Evolutionary conservation across 2,329 filamentous ascomycete genomes (phyloP).

Genomic region (Dryadomyces sulphureus): DNA sequence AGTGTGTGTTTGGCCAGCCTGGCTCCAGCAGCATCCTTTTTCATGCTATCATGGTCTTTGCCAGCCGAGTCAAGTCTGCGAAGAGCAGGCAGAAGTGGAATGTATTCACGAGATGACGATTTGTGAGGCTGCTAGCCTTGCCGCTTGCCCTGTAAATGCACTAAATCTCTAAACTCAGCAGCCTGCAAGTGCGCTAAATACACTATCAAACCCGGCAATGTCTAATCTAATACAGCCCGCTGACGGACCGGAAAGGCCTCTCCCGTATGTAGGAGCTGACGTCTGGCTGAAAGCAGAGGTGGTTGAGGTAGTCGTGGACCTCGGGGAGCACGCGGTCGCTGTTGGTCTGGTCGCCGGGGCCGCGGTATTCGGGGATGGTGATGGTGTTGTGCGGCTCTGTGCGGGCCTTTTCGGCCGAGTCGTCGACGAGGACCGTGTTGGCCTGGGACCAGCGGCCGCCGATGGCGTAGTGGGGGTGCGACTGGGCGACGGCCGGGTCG

Average conservation of each 20-base stretch:
- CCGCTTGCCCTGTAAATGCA: no score
- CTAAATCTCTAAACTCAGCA: no score
- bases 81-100: background rate
- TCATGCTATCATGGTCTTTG: background rate
- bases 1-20: background rate
- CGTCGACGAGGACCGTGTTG: constrained; percentile 85
- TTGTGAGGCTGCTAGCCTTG: no score
- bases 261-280: constrained; percentile 46
- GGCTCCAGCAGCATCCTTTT: background rate
- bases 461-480: background rate
- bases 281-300: constrained; percentile 37
- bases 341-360: constrained; percentile 14
- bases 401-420: constrained; percentile 64
- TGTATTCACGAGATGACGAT: no score
- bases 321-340: constrained; percentile 35
- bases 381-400: constrained; percentile 76
- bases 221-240: no score
- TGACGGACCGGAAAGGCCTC: constrained; percentile 26
- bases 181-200: no score
- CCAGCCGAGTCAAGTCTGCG: background rate
- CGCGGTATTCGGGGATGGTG: constrained; percentile 62
- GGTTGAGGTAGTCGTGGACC: constrained; percentile 48
- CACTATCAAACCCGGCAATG: no score
- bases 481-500: constrained; percentile 21
- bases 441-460: constrained; percentile 51